Evolutionary conservation across 495 filamentous ascomycete genomes (phyloP).

Genomic region (Podospora bellae-mahoneyi): DNA sequence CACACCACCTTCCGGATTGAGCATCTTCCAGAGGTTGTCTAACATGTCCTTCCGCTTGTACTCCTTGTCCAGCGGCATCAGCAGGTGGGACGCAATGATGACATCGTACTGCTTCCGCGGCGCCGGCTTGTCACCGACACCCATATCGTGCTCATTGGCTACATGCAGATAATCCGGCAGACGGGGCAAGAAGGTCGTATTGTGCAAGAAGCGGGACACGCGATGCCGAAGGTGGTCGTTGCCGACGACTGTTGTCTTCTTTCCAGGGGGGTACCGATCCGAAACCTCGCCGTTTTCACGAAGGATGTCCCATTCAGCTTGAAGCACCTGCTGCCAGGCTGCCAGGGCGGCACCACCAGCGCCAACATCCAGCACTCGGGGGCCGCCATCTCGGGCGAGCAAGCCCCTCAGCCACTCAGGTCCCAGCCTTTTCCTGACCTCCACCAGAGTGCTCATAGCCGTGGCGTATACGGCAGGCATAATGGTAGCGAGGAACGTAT

Average conservation of each 20-base stretch:
- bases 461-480: conserved; percentile 80
- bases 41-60: conserved; percentile 71
- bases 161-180: conserved; percentile 85
- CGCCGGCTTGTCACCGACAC: conserved; percentile 37
- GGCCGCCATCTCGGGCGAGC: conserved; percentile 62
- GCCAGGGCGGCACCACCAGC: conserved; percentile 77
- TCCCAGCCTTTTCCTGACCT: conserved; percentile 82
- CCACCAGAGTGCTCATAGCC: conserved; percentile 67
- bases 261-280: conserved; percentile 40
- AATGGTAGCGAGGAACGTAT: conserved; percentile 72
- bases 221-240: conserved; percentile 63
- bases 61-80: conserved; percentile 68
- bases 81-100: conserved; percentile 80
- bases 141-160: conserved; percentile 37
- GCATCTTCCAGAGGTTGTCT: conserved; percentile 82
- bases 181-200: conserved; percentile 89
- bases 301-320: conserved; percentile 73
- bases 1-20: conserved; percentile 80
- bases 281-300: conserved; percentile 46
- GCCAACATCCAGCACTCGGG: conserved; percentile 80
- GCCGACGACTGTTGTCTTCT: conserved; percentile 51
- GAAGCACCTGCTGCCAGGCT: conserved; percentile 79
- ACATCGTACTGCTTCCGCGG: conserved; percentile 80
- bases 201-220: conserved; percentile 70
- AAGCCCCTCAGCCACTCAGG: conserved; percentile 70